Evolutionary conservation across 148 eudicot genomes (phyloP).

Genomic region (Silene latifolia): DNA sequence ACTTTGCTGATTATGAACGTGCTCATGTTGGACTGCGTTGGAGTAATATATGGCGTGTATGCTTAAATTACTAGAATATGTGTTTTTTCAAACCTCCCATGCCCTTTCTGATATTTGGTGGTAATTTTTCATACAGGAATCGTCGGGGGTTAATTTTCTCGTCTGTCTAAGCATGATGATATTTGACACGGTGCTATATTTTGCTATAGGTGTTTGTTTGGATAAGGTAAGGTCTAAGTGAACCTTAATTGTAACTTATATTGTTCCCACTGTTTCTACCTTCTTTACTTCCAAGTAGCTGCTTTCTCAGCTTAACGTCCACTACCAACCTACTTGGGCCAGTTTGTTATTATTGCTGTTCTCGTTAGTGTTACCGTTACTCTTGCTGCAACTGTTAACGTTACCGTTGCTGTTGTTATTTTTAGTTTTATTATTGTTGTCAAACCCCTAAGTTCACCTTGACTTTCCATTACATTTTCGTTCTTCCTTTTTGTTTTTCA

Average conservation of each 20-base stretch:
- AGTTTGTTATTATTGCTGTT: no score
- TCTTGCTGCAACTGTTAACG: no score
- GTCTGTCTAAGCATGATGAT: constrained; percentile 88
- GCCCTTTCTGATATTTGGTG: constrained; percentile 9
- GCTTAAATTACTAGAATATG: constrained; percentile 9
- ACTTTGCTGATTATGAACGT: constrained; percentile 98
- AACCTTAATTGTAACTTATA: constrained; percentile 1
- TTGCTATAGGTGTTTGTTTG: constrained; percentile 71
- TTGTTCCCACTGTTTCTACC: background rate
- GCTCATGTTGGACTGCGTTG: constrained; percentile 99
- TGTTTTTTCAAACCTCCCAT: background rate
- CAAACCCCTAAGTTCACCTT: no score
- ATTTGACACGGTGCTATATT: constrained; percentile 69
- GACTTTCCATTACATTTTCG: no score
- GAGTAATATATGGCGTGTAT: constrained; percentile 98
- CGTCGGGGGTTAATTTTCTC: constrained; percentile 88
- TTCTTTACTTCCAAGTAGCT: constrained; percentile 1
- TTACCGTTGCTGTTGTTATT: no score
- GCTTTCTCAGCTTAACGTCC: background rate
- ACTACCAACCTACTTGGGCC: no score
- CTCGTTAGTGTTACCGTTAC: no score
- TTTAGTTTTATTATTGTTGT: no score
- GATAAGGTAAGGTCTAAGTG: constrained; percentile 66
- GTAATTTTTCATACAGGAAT: constrained; percentile 47
- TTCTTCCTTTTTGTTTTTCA: no score